These are phyloP conservation scores for Coelastrella sp. DNA, from an alignment of 139 green algal species.

Conservation along the genomic window DNA sequence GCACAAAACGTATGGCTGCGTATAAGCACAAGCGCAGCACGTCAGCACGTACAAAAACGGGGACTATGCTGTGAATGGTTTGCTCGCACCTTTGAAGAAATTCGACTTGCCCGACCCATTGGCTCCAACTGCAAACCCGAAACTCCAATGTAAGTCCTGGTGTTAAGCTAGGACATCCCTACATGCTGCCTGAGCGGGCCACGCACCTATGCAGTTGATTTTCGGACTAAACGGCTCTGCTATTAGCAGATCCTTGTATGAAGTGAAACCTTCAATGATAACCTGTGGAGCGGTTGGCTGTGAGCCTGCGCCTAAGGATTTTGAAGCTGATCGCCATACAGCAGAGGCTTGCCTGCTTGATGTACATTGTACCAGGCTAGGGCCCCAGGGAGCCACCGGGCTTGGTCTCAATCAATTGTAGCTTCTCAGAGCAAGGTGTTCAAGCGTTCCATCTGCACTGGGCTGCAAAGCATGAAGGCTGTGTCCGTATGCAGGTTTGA, in stretches of 20 bases:
- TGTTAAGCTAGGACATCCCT: too few relatives aligned
- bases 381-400: not conserved
- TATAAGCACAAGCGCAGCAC: not conserved
- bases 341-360: slow-evolving; percentile 70
- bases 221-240: slow-evolving; percentile 90
- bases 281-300: slow-evolving; percentile 71
- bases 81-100: slow-evolving; percentile 96
- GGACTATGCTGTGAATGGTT: not conserved
- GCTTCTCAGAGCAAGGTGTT: too few relatives aligned
- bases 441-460: too few relatives aligned
- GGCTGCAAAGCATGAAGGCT: too few relatives aligned
- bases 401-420: too few relatives aligned
- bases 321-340: not conserved
- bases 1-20: slow-evolving; percentile 98
- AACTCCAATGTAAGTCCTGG: too few relatives aligned
- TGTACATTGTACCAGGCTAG: slow-evolving; percentile 61
- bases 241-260: slow-evolving; percentile 96
- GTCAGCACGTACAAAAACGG: not conserved
- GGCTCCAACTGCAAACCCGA: slow-evolving; percentile 84
- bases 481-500: too few relatives aligned
- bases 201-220: slow-evolving; percentile 94
- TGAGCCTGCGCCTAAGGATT: not conserved
- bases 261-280: slow-evolving; percentile 98
- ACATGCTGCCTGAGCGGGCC: not conserved
- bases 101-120: slow-evolving; percentile 99